Conservation (phyloP, 768 basidiomycete genomes). For the Phylloporus sp. region DNA sequence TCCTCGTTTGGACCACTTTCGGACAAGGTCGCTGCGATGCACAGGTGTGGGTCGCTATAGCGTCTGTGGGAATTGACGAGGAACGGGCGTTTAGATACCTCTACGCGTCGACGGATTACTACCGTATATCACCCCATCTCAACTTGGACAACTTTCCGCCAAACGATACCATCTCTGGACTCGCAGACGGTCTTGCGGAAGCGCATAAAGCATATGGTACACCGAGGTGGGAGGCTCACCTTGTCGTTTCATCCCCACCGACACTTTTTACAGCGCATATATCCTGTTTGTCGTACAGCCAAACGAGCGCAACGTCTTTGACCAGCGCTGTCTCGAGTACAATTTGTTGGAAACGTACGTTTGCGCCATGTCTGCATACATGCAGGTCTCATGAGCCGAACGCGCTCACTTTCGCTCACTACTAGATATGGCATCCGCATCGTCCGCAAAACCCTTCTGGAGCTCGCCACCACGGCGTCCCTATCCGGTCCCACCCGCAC, state of each 20-base stretch:
- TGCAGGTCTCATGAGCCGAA: neutral
- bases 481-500: slow-evolving; percentile 42
- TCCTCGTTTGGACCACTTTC: slow-evolving; percentile 84
- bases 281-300: slow-evolving; percentile 89
- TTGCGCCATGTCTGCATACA: neutral
- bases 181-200: slow-evolving; percentile 71
- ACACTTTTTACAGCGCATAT: slow-evolving; percentile 34
- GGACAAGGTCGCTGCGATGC: slow-evolving; percentile 60
- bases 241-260: neutral
- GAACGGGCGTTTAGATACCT: slow-evolving; percentile 54
- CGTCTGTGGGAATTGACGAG: neutral
- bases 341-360: slow-evolving; percentile 73
- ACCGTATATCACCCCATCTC: slow-evolving; percentile 49
- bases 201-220: slow-evolving; percentile 74
- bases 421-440: slow-evolving; percentile 68
- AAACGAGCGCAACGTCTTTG: slow-evolving; percentile 90
- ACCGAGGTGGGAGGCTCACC: slow-evolving; percentile 37
- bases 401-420: neutral
- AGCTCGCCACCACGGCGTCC: slow-evolving; percentile 55
- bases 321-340: slow-evolving; percentile 87
- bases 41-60: slow-evolving; percentile 57
- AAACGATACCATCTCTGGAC: slow-evolving; percentile 65
- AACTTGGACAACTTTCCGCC: slow-evolving; percentile 55
- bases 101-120: slow-evolving; percentile 60
- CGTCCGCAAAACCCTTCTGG: slow-evolving; percentile 69